Evolutionary conservation across 345 rosid genomes (phyloP).

Genomic region (Brassica carinata): DNA sequence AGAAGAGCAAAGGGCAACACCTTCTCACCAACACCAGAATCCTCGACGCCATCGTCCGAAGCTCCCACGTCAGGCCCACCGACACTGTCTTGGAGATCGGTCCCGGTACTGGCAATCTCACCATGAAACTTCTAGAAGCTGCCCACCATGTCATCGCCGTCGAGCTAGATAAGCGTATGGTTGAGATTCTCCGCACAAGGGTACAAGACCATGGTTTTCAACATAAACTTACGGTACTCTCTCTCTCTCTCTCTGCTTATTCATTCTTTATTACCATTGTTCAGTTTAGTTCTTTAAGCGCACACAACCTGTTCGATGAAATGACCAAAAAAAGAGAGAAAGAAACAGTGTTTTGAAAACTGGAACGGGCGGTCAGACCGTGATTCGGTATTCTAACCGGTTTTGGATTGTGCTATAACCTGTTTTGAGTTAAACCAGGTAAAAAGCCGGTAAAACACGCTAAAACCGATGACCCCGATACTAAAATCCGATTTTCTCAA

Average conservation of each 20-base stretch:
- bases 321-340: conserved; percentile 36
- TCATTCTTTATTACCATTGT: too few relatives aligned
- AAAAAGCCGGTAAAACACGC: too few relatives aligned
- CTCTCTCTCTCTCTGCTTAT: background rate
- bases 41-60: conserved; percentile 69
- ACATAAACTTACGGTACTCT: conserved; percentile 53
- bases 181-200: conserved; percentile 59
- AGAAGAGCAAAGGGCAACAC: conserved; percentile 92
- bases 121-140: conserved; percentile 70
- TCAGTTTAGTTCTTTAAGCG: background rate
- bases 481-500: too few relatives aligned
- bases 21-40: conserved; percentile 79
- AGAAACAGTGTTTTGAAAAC: too few relatives aligned
- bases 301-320: conserved; percentile 53
- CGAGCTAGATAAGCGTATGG: conserved; percentile 83
- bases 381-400: too few relatives aligned
- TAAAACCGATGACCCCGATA: too few relatives aligned
- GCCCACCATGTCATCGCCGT: conserved; percentile 65
- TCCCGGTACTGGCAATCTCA: conserved; percentile 93
- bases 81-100: conserved; percentile 88
- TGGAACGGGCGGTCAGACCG: too few relatives aligned
- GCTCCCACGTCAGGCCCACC: conserved; percentile 49
- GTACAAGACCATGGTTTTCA: conserved; percentile 47
- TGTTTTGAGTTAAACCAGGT: too few relatives aligned
- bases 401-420: too few relatives aligned